These are phyloP conservation scores for Alisma plantagoaquatica DNA, from an alignment of 106 monocot genomes.

Conservation along the genomic window DNA sequence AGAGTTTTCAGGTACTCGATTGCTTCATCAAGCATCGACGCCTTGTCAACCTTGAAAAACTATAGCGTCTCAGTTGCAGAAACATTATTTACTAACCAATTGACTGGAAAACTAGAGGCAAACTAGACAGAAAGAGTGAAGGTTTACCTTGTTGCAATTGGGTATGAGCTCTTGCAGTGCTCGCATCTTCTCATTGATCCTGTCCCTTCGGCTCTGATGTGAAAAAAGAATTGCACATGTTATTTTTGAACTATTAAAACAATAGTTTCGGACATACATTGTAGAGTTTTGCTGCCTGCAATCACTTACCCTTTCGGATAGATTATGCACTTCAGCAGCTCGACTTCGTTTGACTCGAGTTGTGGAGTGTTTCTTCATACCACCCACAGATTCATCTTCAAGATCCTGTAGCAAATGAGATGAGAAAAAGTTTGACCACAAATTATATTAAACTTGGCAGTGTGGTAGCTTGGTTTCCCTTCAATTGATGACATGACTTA, in stretches of 20 bases:
- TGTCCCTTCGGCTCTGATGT: constrained; percentile 76
- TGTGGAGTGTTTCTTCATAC: constrained; percentile 29
- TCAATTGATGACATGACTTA: constrained; percentile 14
- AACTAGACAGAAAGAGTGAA: background rate
- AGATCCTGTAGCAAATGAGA: constrained; percentile 26
- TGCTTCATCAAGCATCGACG: constrained; percentile 97
- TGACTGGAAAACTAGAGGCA: background rate
- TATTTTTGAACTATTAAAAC: background rate
- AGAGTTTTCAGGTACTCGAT: constrained; percentile 96
- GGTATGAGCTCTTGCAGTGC: constrained; percentile 92
- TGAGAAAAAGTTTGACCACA: background rate
- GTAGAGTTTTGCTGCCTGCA: background rate
- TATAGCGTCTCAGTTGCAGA: no score
- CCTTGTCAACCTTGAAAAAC: constrained; percentile 91
- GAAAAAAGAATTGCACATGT: background rate
- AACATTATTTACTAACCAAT: background rate
- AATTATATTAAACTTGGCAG: background rate
- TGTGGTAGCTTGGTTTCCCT: background rate
- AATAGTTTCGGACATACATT: background rate
- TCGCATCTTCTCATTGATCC: constrained; percentile 95
- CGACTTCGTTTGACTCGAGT: constrained; percentile 49
- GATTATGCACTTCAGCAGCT: constrained; percentile 90
- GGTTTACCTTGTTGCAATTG: constrained; percentile 78
- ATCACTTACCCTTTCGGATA: constrained; percentile 85
- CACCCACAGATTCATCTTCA: constrained; percentile 54